Evolutionary conservation across 2,329 filamentous ascomycete genomes (phyloP), one percentile per base, ranked within the genome.

Genomic region (Didymella keratinophila): DNA sequence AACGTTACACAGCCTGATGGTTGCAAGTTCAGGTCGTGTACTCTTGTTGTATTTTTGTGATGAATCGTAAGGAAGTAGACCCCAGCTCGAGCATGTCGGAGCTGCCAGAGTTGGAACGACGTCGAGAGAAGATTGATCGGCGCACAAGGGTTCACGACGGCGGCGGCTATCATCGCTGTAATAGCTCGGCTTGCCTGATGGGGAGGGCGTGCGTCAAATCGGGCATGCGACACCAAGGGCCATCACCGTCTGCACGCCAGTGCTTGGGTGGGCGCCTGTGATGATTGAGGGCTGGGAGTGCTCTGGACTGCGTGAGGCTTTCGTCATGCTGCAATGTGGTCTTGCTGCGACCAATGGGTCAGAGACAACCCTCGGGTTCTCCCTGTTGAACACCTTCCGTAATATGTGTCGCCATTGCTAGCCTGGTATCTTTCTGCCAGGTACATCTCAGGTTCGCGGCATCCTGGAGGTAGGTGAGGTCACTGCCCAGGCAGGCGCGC

Each of bases 381-480:
- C 18, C 37, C 37, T 20, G 2, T n/a, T 8, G 20, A 27, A 44
- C 21, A 50, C 44, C 39, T 28, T 34, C 36, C 43, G 48, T 45
- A 16, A 58, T 47, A 57, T 63, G 60, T 60, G 54, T 37, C 51
- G 46, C 51, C 55, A 59, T 43, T 23, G 39, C 34, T 59, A 27
- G 18, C 32, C 25, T 47, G 37, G 23, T 18, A 58, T 54, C 45
- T 21, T 25, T n/a, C 30, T 58, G 51, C 55, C 63, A 69, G 67
- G 65, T 61, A 66, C 65, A 51, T 60, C 21, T 62, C 65, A 68
- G 67, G 62, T 63, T 66, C 64, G 57, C 57, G 51, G 23, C 41
- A n/a, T 46, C 34, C 36, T 53, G 52, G 51, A 51, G 52, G 56
- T 42, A 50, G 34, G 44, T 62, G 60, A 64, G 58, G 54, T 60